Evolutionary conservation across 345 rosid genomes (phyloP).

Genomic region (Durio zibethinus): DNA sequence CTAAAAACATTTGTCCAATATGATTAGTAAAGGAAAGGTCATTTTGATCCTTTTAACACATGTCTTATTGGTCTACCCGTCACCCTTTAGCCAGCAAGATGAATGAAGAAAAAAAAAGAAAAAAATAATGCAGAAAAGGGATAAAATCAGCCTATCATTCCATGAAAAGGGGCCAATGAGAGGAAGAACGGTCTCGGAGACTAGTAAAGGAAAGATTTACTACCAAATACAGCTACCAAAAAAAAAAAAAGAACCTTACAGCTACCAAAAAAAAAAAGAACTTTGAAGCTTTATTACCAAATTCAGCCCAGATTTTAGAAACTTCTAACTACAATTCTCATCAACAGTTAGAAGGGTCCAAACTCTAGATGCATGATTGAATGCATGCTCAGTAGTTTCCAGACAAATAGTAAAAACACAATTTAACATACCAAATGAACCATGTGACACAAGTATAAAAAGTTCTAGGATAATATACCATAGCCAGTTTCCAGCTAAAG

Average conservation of each 20-base stretch:
- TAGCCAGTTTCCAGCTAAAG: slow-evolving; percentile 78
- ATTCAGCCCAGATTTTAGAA: not conserved
- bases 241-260: too few species aligned
- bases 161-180: not conserved
- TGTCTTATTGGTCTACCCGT: not conserved
- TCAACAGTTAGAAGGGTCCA: not conserved
- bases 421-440: slow-evolving; percentile 7
- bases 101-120: not conserved
- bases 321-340: not conserved
- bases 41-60: not conserved
- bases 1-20: not conserved
- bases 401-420: not conserved
- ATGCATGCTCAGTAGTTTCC: not conserved
- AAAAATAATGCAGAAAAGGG: not conserved
- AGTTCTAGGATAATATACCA: slow-evolving; percentile 46
- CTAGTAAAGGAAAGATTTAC: not conserved
- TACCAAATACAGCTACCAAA: not conserved
- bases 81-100: not conserved
- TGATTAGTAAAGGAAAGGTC: not conserved
- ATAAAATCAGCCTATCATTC: not conserved
- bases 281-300: not conserved
- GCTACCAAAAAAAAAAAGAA: not conserved
- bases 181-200: not conserved
- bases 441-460: not conserved
- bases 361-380: not conserved